Evolutionary conservation across 345 rosid genomes (phyloP), one percentile per base, ranked within the genome.

Genomic region (Gossypium thurberi): DNA sequence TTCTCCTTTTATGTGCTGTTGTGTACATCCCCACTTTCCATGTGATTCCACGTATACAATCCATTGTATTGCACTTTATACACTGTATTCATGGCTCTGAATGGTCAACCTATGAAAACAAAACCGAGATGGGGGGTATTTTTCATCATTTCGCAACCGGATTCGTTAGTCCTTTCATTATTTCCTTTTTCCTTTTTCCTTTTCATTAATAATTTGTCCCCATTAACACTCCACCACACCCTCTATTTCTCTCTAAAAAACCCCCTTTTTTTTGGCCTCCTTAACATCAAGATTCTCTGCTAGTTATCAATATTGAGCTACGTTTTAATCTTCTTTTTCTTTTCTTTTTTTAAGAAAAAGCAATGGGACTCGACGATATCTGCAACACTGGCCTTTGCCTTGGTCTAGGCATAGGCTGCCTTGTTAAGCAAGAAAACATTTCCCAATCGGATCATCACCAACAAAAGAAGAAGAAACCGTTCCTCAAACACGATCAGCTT

Each of bases 11-110:
- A 44, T 53, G 65, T 73, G 77, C 48, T 47, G 44, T 50, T 18
- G 60, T 64, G 70, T 75, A 63, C 56, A 56, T 7, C 55, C 58
- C 75, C 78, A 74, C 70, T 78, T 83, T 73, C 70, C 83, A 80
- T 70, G 81, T 70, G 78, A 70, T 58, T 80, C 81, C 80, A 83
- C 77, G 82, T 56, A 73, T 66, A 79, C 76, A 71, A 73, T 78
- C n/a, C 52, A 60, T 67, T 71, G 56, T 26, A 44, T 71, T 71
- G 52, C 25, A 58, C 74, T 71, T 71, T 40, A 40, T 70, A 55
- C 78, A 68, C 8, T 71, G 81, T 46, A 75, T 71, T 71, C 26
- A 50, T 67, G 57, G 51, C 66, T 55, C 55, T 67, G 10, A 26
- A 43, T 46, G 62, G 82, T 79, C 81, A 77, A 77, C 78, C 73